phyloP scores from a whole-genome alignment of 176 grass and related monocot genomes.

The Eleusine coracana region DNA sequence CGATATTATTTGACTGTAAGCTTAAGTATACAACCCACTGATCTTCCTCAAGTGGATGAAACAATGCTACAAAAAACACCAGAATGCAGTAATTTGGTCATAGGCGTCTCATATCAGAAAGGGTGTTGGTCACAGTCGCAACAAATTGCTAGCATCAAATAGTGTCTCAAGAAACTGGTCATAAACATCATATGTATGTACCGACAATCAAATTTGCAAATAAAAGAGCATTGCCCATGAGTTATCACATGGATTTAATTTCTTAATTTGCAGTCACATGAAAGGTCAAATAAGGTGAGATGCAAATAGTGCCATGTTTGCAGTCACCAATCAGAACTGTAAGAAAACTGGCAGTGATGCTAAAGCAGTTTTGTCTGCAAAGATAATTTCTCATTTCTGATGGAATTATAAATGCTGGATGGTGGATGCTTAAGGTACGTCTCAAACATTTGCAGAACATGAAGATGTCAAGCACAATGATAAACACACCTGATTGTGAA shows the following conservation, averaged over 20 bases:
- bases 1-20: neutral
- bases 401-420: neutral
- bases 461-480: constrained; percentile 1
- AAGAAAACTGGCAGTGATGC: constrained; percentile 1
- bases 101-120: constrained; percentile 17
- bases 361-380: neutral
- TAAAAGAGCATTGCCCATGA: no score
- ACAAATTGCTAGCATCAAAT: constrained; percentile 8
- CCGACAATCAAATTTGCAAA: no score
- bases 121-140: constrained; percentile 18
- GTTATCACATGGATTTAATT: no score
- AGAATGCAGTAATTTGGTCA: neutral
- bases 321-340: neutral
- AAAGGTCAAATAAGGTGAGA: neutral
- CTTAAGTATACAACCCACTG: constrained; percentile 18
- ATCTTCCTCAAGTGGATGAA: neutral
- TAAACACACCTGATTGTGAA: constrained; percentile 50
- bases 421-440: neutral
- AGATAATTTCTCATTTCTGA: constrained; percentile 13
- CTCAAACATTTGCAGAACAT: neutral
- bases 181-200: no score
- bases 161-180: no score
- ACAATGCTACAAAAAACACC: neutral
- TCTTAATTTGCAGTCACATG: no score
- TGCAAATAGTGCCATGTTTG: constrained; percentile 9